Conservation (phyloP, 2,329 filamentous ascomycete species). For the Lasiodiplodia citricola region DNA sequence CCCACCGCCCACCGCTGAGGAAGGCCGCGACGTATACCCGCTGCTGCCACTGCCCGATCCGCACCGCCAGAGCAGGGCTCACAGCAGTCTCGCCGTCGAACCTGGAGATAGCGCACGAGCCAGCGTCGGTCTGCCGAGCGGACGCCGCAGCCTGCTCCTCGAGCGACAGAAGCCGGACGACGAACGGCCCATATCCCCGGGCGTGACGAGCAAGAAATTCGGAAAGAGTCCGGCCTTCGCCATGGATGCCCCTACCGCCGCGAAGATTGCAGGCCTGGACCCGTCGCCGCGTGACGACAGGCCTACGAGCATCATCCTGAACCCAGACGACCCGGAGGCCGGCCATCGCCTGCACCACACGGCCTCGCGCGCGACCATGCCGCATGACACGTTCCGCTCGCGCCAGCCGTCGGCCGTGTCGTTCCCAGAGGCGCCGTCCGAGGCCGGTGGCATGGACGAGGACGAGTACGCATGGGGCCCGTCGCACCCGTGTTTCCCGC, state of each 20-base stretch:
- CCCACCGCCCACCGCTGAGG: conserved; percentile 38
- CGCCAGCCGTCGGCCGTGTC: conserved; percentile 20
- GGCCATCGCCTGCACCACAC: conserved; percentile 23
- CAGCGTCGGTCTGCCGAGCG: conserved; percentile 58
- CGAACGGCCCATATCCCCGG: background rate
- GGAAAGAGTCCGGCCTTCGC: conserved; percentile 8
- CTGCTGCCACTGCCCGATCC: conserved; percentile 63
- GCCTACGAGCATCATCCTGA: conserved; percentile 12
- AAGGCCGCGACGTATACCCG: conserved; percentile 57
- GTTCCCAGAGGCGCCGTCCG: conserved; percentile 10
- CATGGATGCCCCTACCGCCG: conserved; percentile 21
- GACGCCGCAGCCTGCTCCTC: conserved; percentile 35
- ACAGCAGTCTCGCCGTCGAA: conserved; percentile 43
- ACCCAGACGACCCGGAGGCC: conserved; percentile 24
- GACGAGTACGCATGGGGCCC: conserved; percentile 88
- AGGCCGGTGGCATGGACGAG: conserved; percentile 49
- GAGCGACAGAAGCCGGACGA: conserved; percentile 13
- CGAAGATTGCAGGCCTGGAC: conserved; percentile 15
- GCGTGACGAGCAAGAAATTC: background rate
- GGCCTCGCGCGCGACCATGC: conserved; percentile 26
- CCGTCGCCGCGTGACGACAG: conserved; percentile 6
- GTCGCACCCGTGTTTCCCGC: conserved; percentile 91
- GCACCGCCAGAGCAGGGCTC: conserved; percentile 58
- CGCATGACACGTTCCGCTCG: conserved; percentile 19
- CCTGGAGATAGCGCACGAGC: conserved; percentile 56